Evolutionary conservation across 2,329 filamentous ascomycete species (phyloP), one percentile per base, ranked within the genome.

Genomic region (Drechslerella stenobrocha): DNA sequence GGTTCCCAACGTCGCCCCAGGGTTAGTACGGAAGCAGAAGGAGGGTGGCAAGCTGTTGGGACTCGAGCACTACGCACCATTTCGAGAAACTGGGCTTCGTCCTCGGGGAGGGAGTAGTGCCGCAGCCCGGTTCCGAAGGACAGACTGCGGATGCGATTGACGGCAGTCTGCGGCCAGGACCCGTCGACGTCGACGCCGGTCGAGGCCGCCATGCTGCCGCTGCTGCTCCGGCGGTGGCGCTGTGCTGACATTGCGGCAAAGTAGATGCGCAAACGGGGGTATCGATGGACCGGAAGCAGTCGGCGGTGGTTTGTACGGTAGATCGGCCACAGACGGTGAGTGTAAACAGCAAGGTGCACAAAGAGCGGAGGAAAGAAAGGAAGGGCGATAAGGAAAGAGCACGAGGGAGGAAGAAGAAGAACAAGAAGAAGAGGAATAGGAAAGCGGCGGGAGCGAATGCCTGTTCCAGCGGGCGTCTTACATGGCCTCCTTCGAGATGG

Each of bases 141-240:
- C 7, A 67, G 55, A 22, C 63, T 50, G 37, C 63, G 63, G 37
- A 67, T 67, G 24, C 63, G 63, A 53, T 67, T 67, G 63, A 67
- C 63, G n/a, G 61, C 61, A 26, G 55, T 59, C 35, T 59, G 53
- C 26, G 52, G 55, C 63, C 63, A 67, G 37, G 63, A 45, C 30
- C 55, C 63, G 7, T 60, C 63, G 28, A 67, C 13, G 63, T 46
- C 45, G 50, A 50, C 7, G 37, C 37, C 18, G 37, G 37, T 7
- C 7, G 37, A 20, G 6, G 37, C 37, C 15, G 37, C 37, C 37
- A 20, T 18, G 37, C 37, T 42, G 37, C 37, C 37, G 37, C 37
- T 42, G 9, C 4, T 42, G 37, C 37, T 42, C 9, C 37, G 37
- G 37, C 15, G 37, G 22, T 18, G 37, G 37, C 37, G 37, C 7